Base-by-base conservation (phyloP, 1,284 basidiomycete genomes). In the Heterobasidion annosum region DNA sequence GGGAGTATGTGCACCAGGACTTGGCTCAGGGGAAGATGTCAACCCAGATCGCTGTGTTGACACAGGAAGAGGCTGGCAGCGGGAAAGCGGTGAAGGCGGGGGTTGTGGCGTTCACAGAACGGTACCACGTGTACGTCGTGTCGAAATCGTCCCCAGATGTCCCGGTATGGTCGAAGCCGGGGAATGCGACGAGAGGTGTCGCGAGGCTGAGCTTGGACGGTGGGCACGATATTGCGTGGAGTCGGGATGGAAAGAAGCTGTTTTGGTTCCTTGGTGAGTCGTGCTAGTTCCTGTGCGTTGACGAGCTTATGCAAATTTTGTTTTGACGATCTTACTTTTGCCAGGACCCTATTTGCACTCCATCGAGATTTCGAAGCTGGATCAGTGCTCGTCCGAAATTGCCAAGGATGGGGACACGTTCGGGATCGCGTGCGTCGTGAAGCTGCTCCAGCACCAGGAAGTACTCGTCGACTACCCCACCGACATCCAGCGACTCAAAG, bases 221-320 rank as follows among this genome's bases (percentile, higher is more conserved):
- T 16, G 86, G 85, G 0, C 86, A 88, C 62, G 80, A 82, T 64
- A 62, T 88, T 40, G 72, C 77, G 2, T 83, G 79, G 70, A 82
- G 77, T 53, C 63, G 75, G 15, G 81, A 87, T 63, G 85, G 85
- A 12, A 77, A 72, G 53, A 80, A 69, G 44, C 54, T 88, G 34
- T 84, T 85, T 58, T 88, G 85, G 86, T 76, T 88, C 65, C 72
- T 88, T 25, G 85, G 85, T 85, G 63, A 52, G 73, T 64, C 1
- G 8, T 50, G 16, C 10, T 12, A 1, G 7, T 48, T 48, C 32
- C 18, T 48, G 46, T 8, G 46, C 13, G 25, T 32, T 32, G 15
- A 13, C 32, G 9, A 48, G 6, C 16, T 33, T 33, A 16, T 48
- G 2, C 25, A 25, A 25, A 3, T 2, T 25, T 25, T 25, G 4